Evolutionary conservation across 768 basidiomycete species (phyloP), one percentile per base, ranked within the genome.

Genomic region (Auricularia sp.): DNA sequence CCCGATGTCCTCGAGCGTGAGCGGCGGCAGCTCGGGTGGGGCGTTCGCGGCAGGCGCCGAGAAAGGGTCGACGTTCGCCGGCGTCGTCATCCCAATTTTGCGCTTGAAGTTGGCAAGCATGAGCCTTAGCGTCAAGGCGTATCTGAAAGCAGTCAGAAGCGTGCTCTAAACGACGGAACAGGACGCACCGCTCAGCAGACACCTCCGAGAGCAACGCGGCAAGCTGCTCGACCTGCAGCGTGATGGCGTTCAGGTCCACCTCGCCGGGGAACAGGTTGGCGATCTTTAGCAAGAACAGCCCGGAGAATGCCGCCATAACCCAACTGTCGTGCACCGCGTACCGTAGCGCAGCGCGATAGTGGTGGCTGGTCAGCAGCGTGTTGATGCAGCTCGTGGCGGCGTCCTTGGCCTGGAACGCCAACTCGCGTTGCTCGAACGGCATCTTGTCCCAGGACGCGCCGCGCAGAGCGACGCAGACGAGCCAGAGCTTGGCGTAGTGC

Each of bases 401-500:
- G 70, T 95, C 92, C 76, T 94, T 96, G 34, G 93, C 94, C 71
- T 95, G 91, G 79, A 96, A 95, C 3, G 93, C 93, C 58, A 96
- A 81, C 73, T 96, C 94, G 44, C 93, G 87, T 72, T 96, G 94
- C 74, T 97, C 94, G 66, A 90, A 92, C 3, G 92, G 86, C 88
- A 97, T 92, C 75, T 93, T 94, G 71, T 97, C 93, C 94, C 93
- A 98, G 3, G 90, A 85, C 33, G 89, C 90, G 18, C 94, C 94
- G 65, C 94, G 84, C 58, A 98, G 78, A 12, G 93, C 93, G 29
- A 96, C 88, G 72, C 94, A 97, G 23, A 94, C 88, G 36, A 96
- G 83, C 94, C 94, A 97, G 3, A 98, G 80, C 73, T 96, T 95
- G 35, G 94, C 91, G 72, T 96, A 94, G 71, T 94, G 87, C 61